Base-by-base conservation (phyloP, 441 rosid genomes). In the Codiaeum variegatum region DNA sequence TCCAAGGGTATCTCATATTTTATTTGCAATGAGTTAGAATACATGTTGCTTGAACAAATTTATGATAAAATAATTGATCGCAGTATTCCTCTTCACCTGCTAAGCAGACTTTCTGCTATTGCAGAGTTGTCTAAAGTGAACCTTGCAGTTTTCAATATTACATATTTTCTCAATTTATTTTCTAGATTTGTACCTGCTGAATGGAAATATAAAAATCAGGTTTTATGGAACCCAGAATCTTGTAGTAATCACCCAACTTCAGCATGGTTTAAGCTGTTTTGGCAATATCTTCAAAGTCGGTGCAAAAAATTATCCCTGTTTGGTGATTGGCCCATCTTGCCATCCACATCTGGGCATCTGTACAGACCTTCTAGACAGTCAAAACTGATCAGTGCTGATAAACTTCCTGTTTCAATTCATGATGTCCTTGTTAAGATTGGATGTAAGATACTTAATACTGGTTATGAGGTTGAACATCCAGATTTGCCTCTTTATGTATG, bases 301-400 rank as follows among this genome's bases (percentile, higher is more conserved):
- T 86, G 97, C 75, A 89, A 85, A 79, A 88, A 83, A 62, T 81
- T 95, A 60, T 87, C 91, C 21, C 36, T 88, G 72, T 93, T 95
- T 77, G 78, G 86, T 80, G 99, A 92, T 76, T 95, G 99, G 99
- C 99, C 99, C 56, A 88, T 95, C 78, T 82, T 95, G 85, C 99
- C 99, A 71, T 89, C 97, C 59, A 87, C 85, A 52, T 85, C 99
- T 75, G 97, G 97, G 64, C 83, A 85, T 82, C 83, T 95, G 74
- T 82, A 86, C 80, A 87, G 91, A 76, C 88, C 93, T 83, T 89
- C 94, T 74, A 80, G 75, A 75, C 87, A 85, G 69, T 93, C 99
- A 70, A 95, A 87, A 81, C 84, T 95, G 86, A 79, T 95, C 52
- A 82, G 80, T 73, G 88, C 81, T 9, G 88, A 88, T 70, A 85